Conservation (phyloP, 768 basidiomycete species). For the Leccinum ochraceum region DNA sequence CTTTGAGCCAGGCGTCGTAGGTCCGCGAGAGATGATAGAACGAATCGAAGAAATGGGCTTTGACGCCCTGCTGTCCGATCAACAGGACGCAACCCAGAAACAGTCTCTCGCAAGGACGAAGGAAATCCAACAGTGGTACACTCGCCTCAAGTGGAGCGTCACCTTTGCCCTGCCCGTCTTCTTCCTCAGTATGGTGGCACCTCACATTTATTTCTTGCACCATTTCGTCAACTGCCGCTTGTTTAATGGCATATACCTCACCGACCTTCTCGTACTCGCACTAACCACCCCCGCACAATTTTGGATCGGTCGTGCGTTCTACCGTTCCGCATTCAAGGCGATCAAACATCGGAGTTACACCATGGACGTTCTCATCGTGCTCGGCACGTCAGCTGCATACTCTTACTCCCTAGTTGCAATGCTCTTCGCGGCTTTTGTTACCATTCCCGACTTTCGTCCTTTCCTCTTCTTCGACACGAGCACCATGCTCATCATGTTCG, state of each 20-base stretch:
- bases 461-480: slow-evolving; percentile 97
- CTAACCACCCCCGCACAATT: slow-evolving; percentile 93
- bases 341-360: slow-evolving; percentile 88
- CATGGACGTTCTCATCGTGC: slow-evolving; percentile 97
- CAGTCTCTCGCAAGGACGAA: slow-evolving; percentile 85
- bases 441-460: slow-evolving; percentile 70
- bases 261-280: slow-evolving; percentile 71
- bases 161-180: slow-evolving; percentile 93
- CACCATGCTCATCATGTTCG: slow-evolving; percentile 97
- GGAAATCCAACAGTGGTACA: slow-evolving; percentile 89
- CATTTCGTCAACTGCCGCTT: slow-evolving; percentile 52
- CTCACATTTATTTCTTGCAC: slow-evolving; percentile 61
- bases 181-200: slow-evolving; percentile 84
- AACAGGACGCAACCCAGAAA: slow-evolving; percentile 80
- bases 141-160: slow-evolving; percentile 71
- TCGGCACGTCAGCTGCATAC: slow-evolving; percentile 94
- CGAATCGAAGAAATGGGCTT: slow-evolving; percentile 87
- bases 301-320: slow-evolving; percentile 87
- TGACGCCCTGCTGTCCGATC: slow-evolving; percentile 82
- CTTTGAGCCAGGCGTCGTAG: slow-evolving; percentile 72
- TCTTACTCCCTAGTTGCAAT: slow-evolving; percentile 81
- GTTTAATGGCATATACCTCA: slow-evolving; percentile 72
- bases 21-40: slow-evolving; percentile 87
- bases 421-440: slow-evolving; percentile 62
- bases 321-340: slow-evolving; percentile 87